These are phyloP conservation scores for Saccharomycopsis babjevae DNA, from an alignment of 805 yeast genomes.

Conservation along the genomic window DNA sequence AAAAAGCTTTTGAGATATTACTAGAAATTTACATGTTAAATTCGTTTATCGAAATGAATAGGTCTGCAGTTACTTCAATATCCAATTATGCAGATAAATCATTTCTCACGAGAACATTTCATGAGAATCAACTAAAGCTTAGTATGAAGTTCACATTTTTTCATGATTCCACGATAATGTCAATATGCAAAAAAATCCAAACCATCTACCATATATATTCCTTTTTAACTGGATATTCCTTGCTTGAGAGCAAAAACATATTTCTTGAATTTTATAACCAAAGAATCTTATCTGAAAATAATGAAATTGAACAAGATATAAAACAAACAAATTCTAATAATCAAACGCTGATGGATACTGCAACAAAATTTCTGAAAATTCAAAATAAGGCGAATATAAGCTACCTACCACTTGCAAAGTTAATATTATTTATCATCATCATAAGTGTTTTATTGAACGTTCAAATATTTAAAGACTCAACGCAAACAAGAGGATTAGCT, in stretches of 20 bases:
- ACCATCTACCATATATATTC: not conserved
- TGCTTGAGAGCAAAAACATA: not conserved
- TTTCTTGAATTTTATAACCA: not conserved
- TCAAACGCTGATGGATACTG: not conserved
- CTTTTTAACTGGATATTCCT: not conserved
- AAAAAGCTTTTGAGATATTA: not conserved
- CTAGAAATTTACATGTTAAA: not conserved
- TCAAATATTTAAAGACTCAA: constrained; percentile 46
- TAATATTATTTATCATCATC: constrained; percentile 19
- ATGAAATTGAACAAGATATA: not conserved
- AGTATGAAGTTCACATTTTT: not conserved
- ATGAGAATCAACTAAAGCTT: not conserved
- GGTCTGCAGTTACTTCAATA: not conserved
- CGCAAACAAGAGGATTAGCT: constrained; percentile 74
- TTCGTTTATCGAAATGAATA: not conserved
- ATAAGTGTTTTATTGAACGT: constrained; percentile 36
- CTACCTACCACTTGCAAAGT: not conserved
- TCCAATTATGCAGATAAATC: not conserved
- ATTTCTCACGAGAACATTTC: not conserved
- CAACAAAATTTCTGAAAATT: not conserved
- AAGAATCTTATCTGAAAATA: not conserved
- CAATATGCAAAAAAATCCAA: not conserved
- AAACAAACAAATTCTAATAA: not conserved
- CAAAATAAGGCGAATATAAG: not conserved
- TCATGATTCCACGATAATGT: not conserved